Conservation (phyloP, 176 grass and related monocot genomes). For the Urochloa ruziziensis region DNA sequence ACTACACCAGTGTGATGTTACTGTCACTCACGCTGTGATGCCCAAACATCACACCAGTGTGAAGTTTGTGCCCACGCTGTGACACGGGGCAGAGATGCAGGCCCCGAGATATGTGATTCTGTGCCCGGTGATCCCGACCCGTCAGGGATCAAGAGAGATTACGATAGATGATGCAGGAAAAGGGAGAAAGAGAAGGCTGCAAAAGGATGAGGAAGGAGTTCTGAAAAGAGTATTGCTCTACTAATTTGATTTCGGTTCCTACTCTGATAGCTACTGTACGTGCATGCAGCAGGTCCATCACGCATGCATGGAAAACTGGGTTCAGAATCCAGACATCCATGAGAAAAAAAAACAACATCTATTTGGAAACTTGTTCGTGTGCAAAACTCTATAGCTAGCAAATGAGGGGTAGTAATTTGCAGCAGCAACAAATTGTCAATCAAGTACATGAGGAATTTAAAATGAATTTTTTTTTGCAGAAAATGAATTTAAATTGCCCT, state of each 20-base stretch:
- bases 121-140: neutral
- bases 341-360: no score
- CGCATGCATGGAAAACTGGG: neutral
- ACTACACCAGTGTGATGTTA: neutral
- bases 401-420: neutral
- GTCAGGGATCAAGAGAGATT: neutral
- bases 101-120: neutral
- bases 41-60: neutral
- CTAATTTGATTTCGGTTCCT: neutral
- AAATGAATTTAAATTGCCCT: neutral
- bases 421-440: no score
- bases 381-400: neutral
- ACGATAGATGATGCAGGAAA: no score
- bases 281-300: neutral
- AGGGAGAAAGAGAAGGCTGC: neutral
- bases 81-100: neutral
- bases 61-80: slow-evolving; percentile 17
- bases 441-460: neutral
- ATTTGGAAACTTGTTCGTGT: neutral
- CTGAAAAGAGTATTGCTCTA: neutral
- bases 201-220: neutral
- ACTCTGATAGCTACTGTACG: neutral
- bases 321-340: neutral
- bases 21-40: slow-evolving; percentile 8
- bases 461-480: neutral